These are phyloP conservation scores for Penicillium brasilianum DNA, from an alignment of 2,329 filamentous ascomycete genomes.

Conservation along the genomic window DNA sequence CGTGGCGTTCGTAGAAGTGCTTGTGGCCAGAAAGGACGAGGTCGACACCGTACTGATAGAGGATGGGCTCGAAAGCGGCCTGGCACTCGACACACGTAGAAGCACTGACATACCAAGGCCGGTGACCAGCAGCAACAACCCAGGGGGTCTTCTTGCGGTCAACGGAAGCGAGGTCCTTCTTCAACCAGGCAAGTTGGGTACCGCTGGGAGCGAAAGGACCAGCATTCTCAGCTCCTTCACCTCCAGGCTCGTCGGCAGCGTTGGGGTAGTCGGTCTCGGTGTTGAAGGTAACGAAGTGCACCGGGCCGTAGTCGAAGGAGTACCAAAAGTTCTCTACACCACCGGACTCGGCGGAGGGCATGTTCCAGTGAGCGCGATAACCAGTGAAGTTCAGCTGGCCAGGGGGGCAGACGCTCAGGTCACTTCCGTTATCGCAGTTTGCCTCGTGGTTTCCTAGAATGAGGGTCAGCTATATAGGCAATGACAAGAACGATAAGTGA, in stretches of 20 bases:
- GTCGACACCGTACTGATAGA: constrained; percentile 13
- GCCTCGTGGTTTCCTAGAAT: constrained; percentile 22
- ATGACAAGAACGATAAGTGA: background rate
- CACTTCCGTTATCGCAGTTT: constrained; percentile 21
- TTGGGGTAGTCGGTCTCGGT: constrained; percentile 18
- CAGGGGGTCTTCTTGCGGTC: constrained; percentile 18
- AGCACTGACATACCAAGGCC: constrained; percentile 13
- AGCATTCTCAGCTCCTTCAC: constrained; percentile 3
- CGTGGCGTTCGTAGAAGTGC: constrained; percentile 9
- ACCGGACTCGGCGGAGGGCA: constrained; percentile 25
- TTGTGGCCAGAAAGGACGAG: constrained; percentile 13
- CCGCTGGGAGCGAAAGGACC: constrained; percentile 12
- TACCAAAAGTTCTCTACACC: constrained; percentile 24
- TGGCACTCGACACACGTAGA: constrained; percentile 9
- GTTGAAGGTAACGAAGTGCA: constrained; percentile 18
- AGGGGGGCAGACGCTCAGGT: constrained; percentile 22
- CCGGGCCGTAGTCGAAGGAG: constrained; percentile 21
- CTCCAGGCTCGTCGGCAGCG: constrained; percentile 11
- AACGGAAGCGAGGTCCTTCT: constrained; percentile 12
- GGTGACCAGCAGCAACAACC: constrained; percentile 12
- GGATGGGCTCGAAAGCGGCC: constrained; percentile 12
- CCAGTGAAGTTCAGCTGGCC: constrained; percentile 35
- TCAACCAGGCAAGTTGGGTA: constrained; percentile 10
- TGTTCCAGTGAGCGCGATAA: constrained; percentile 30
- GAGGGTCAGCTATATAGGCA: background rate